phyloP scores from a whole-genome alignment of 2,329 filamentous ascomycete species.

The Ophiostoma ulmi region DNA sequence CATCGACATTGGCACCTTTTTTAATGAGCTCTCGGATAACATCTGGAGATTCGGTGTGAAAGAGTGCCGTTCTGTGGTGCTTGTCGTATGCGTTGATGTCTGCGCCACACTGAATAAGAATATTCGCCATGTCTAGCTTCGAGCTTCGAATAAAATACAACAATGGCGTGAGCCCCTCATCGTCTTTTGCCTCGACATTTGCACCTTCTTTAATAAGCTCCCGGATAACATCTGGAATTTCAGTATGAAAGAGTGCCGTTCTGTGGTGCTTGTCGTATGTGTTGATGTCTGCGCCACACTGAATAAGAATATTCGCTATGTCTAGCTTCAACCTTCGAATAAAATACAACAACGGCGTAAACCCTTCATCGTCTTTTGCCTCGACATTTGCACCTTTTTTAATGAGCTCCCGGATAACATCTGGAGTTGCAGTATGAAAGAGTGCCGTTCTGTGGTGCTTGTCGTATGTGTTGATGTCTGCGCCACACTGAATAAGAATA shows the following conservation, averaged over 20 bases:
- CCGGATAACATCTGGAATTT: not conserved
- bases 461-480: not conserved
- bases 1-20: not conserved
- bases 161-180: no score
- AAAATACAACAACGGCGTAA: no score
- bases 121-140: no score
- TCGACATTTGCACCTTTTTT: not conserved
- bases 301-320: no score
- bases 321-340: no score
- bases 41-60: not conserved
- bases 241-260: not conserved
- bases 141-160: no score
- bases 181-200: not conserved
- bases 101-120: no score
- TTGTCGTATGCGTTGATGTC: not conserved
- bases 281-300: no score
- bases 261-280: not conserved
- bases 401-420: not conserved
- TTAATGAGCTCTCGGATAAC: not conserved
- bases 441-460: not conserved
- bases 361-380: no score
- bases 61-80: not conserved
- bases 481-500: no score
- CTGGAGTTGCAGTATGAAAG: not conserved
- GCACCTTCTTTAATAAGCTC: not conserved